These are phyloP conservation scores for Phyllosticta citrichinensis DNA, from an alignment of 2,329 filamentous ascomycete genomes.

Conservation along the genomic window DNA sequence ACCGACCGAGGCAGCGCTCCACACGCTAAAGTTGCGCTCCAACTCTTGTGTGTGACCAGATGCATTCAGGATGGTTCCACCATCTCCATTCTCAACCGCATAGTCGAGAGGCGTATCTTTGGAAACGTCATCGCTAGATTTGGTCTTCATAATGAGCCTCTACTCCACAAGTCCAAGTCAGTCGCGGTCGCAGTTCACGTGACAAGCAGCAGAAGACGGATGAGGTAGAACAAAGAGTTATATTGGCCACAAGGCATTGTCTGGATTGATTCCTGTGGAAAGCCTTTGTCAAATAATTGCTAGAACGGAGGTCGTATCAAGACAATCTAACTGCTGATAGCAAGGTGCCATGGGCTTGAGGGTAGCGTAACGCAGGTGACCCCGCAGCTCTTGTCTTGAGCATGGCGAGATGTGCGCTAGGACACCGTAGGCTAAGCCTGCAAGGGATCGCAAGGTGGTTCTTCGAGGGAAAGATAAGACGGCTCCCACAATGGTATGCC, in stretches of 20 bases:
- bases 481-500: not conserved
- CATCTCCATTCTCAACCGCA: slow-evolving; percentile 14
- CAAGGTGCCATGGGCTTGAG: not conserved
- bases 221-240: not conserved
- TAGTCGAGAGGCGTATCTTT: not conserved
- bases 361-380: not conserved
- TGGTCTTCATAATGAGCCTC: slow-evolving; percentile 1
- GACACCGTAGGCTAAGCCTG: not conserved
- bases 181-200: not conserved
- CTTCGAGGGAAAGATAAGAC: not conserved
- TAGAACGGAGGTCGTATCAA: not conserved
- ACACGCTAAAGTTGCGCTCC: slow-evolving; percentile 39
- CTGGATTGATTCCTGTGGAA: not conserved
- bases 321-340: not conserved
- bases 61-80: slow-evolving; percentile 35
- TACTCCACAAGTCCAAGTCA: not conserved
- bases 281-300: not conserved
- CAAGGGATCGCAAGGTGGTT: not conserved
- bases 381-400: not conserved
- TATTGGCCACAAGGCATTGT: not conserved
- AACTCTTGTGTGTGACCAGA: slow-evolving; percentile 44
- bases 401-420: not conserved
- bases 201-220: not conserved
- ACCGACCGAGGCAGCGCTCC: slow-evolving; percentile 37
- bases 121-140: slow-evolving; percentile 2